Conservation (phyloP, 2,329 filamentous ascomycete species). For the Microsporum canis region DNA sequence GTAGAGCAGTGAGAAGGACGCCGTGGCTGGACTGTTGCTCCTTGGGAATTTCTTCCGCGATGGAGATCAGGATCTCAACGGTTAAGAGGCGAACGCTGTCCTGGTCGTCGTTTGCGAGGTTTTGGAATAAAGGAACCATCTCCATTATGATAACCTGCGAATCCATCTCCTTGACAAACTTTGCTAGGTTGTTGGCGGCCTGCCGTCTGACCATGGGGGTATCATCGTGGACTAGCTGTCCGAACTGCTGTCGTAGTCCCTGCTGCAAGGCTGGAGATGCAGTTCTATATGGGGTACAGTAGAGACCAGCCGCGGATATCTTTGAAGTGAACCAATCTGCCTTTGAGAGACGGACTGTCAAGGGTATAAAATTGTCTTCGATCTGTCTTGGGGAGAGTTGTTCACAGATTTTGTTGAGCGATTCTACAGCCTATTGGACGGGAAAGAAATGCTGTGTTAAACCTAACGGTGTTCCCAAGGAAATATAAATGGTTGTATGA, state of each 20-base stretch:
- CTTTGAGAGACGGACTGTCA: slow-evolving; percentile 91
- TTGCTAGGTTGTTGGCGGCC: slow-evolving; percentile 88
- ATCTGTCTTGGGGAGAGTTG: slow-evolving; percentile 84
- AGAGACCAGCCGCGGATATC: slow-evolving; percentile 93
- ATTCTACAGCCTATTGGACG: slow-evolving; percentile 72
- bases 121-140: slow-evolving; percentile 98
- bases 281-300: slow-evolving; percentile 86
- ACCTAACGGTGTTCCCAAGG: neutral
- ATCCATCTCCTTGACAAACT: slow-evolving; percentile 96
- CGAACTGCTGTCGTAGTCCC: slow-evolving; percentile 81
- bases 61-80: slow-evolving; percentile 89
- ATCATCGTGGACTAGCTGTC: slow-evolving; percentile 89
- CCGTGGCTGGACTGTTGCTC: slow-evolving; percentile 96
- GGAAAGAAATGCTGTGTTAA: slow-evolving; percentile 1
- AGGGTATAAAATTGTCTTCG: slow-evolving; percentile 93
- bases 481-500: neutral
- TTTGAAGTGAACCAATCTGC: slow-evolving; percentile 99
- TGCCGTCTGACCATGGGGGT: slow-evolving; percentile 98
- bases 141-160: slow-evolving; percentile 86
- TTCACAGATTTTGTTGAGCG: slow-evolving; percentile 96
- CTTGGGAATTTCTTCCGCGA: slow-evolving; percentile 94
- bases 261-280: slow-evolving; percentile 80
- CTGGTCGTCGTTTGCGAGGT: slow-evolving; percentile 91
- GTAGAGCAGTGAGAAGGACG: slow-evolving; percentile 76
- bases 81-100: slow-evolving; percentile 93